Conservation (phyloP, 257 asterid genomes). For the Vinca minor region DNA sequence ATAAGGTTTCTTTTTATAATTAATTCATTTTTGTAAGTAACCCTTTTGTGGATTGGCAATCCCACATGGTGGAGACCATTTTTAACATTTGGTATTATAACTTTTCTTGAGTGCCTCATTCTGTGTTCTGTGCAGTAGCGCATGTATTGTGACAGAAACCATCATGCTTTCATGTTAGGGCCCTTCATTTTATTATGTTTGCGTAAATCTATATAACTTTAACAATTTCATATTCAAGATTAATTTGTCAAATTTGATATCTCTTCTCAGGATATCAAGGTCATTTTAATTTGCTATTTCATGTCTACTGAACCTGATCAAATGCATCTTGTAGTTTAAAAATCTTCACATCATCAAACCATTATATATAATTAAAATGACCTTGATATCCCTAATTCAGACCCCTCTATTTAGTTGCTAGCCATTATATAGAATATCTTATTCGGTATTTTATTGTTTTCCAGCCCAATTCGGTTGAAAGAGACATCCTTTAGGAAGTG, state of each 20-base stretch:
- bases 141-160: slow-evolving; percentile 19
- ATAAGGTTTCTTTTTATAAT: slow-evolving; percentile 1
- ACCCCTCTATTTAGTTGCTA: no score
- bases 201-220: neutral
- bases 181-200: neutral
- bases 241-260: neutral
- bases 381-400: no score
- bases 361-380: no score
- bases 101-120: slow-evolving; percentile 33
- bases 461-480: no score
- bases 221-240: neutral
- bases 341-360: no score
- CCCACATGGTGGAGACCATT: slow-evolving; percentile 65
- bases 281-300: neutral
- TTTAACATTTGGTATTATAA: slow-evolving; percentile 20
- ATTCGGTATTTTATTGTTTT: no score
- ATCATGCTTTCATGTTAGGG: slow-evolving; percentile 51
- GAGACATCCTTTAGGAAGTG: no score
- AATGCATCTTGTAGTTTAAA: no score
- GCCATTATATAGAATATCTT: no score
- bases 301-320: no score
- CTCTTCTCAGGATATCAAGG: no score
- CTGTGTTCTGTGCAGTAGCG: slow-evolving; percentile 34
- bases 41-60: slow-evolving; percentile 18
- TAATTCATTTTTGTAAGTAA: neutral